These are phyloP conservation scores for Elongisporangium senticosum DNA, from an alignment of 352 stramenopile species.

Conservation along the genomic window DNA sequence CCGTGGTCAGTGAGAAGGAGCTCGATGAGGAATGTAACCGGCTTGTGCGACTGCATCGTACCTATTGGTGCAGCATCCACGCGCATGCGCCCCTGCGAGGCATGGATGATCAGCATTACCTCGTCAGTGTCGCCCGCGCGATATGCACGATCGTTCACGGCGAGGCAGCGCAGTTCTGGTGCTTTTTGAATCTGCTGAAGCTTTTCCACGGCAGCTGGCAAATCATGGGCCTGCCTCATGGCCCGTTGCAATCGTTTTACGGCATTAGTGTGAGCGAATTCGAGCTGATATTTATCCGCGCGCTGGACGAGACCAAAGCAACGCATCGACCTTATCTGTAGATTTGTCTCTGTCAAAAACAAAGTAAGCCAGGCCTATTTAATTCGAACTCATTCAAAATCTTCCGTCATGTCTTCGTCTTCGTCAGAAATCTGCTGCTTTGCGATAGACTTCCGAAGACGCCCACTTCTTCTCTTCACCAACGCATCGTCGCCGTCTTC, in stretches of 20 bases:
- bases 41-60: constrained; percentile 36
- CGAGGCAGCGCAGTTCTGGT: constrained; percentile 66
- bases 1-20: constrained; percentile 3
- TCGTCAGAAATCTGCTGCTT: constrained; percentile 19
- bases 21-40: background rate
- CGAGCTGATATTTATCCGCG: constrained; percentile 62
- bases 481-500: background rate
- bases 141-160: constrained; percentile 35
- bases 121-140: constrained; percentile 24
- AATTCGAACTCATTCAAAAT: background rate
- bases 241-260: constrained; percentile 23
- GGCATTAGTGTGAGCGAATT: constrained; percentile 40
- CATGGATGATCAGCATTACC: constrained; percentile 35
- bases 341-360: background rate
- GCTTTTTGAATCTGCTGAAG: constrained; percentile 50
- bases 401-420: constrained; percentile 9
- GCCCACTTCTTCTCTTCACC: background rate
- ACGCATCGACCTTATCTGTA: background rate
- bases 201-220: constrained; percentile 46
- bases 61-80: constrained; percentile 37
- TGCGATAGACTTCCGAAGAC: constrained; percentile 1
- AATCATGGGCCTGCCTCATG: constrained; percentile 35
- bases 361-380: background rate
- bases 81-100: constrained; percentile 18
- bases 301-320: constrained; percentile 24